Evolutionary conservation across 331 rosid species (phyloP), one percentile per base, ranked within the genome.

Genomic region (Pyrus hybrid): DNA sequence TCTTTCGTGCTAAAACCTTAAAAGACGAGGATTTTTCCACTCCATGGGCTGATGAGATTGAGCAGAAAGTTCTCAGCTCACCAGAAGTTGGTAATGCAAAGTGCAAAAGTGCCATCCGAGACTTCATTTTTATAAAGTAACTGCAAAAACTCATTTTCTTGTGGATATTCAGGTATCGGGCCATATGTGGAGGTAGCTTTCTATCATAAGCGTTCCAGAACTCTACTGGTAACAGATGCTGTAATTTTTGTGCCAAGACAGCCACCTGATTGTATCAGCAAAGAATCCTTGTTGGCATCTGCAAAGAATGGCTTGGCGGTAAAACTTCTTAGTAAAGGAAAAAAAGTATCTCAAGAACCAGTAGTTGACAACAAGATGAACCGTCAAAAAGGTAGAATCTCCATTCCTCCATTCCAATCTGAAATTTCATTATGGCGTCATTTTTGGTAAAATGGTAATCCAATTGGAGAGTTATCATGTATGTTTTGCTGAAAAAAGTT

Each of bases 101-200:
- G 3, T 28, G 78, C 67, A 71, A 17, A 37, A 29, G 12, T 73
- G 2, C 28, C 67, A 32, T 8, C 32, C 28, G 77, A n/a, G 62
- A 28, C 37, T 68, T 67, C 5, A 16, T 68, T 63, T 45, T 28
- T 35, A 63, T 53, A 18, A 10, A 3, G 33, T 25, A 5, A 41
- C 2, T 28, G 62, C 23, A 60, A 60, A 76, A 63, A 73, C 67
- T 77, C 72, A 78, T 82, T 81, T 88, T 21, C 74, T 82, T 71
- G 73, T 75, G 71, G 37, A 72, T 78, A 32, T 69, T 82, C 83
- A 94, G 99, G 99, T 73, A 94, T 94, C 74, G 99, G 97, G 12
- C 99, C 99, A 4, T 94, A 94, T 60, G 99, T 92, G 76, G 99
- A 94, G 79, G 97, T 87, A 63, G 99, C 99, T 81, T 94, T 94